Conservation (phyloP, 1,139 yeast genomes). For the Saccharomycopsis hybrid region DNA sequence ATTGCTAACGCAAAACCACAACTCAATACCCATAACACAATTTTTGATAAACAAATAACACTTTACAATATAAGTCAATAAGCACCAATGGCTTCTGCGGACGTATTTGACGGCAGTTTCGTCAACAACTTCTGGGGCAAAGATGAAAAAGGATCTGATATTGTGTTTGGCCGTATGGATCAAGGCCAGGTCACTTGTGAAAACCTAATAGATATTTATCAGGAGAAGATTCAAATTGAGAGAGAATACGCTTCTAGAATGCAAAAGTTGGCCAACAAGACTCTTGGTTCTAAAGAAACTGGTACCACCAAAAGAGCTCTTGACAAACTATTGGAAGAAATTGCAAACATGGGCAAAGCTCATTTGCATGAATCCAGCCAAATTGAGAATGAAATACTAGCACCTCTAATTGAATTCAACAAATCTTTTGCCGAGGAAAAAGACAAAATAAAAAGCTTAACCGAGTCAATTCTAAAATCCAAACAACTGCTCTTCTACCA, state of each 20-base stretch:
- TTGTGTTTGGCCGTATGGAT: slow-evolving; percentile 42
- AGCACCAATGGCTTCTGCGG: too few species aligned
- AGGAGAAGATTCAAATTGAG: slow-evolving; percentile 53
- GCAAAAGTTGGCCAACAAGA: slow-evolving; percentile 41
- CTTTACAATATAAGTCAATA: too few species aligned
- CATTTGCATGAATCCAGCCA: slow-evolving; percentile 42
- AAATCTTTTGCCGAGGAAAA: slow-evolving; percentile 38
- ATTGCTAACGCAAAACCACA: too few species aligned
- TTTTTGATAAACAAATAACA: too few species aligned
- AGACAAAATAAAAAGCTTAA: slow-evolving; percentile 40
- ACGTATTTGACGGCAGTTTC: slow-evolving; percentile 17
- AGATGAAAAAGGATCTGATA: slow-evolving; percentile 44
- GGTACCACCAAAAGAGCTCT: slow-evolving; percentile 54
- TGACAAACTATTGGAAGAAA: slow-evolving; percentile 53
- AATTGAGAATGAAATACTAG: slow-evolving; percentile 36
- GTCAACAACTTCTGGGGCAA: slow-evolving; percentile 31
- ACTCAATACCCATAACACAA: too few species aligned
- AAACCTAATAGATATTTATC: slow-evolving; percentile 36
- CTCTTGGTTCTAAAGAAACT: slow-evolving; percentile 50
- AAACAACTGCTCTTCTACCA: slow-evolving; percentile 33
- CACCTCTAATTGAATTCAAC: slow-evolving; percentile 38
- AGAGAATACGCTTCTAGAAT: slow-evolving; percentile 61
- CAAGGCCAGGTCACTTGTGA: slow-evolving; percentile 44
- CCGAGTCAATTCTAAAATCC: slow-evolving; percentile 37
- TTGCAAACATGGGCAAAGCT: slow-evolving; percentile 41